Conservation (phyloP, 176 grass and related monocot species). For the Tillandsia leiboldiana region DNA sequence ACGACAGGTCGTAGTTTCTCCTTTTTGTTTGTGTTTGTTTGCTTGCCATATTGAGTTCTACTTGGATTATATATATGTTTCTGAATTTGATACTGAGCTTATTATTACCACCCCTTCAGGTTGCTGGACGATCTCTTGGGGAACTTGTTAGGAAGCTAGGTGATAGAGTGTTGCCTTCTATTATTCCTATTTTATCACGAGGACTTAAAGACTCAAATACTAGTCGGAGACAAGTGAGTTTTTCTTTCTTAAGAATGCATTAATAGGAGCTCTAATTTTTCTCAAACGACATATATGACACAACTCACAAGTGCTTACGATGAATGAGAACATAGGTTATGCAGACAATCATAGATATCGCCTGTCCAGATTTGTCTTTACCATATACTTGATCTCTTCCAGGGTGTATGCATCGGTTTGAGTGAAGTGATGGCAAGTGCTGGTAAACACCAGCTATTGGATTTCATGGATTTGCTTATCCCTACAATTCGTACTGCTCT, state of each 20-base stretch:
- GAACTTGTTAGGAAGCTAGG: conserved; percentile 98
- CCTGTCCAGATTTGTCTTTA: background rate
- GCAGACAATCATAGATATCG: background rate
- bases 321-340: background rate
- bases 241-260: conserved; percentile 16
- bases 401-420: conserved; percentile 99
- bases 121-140: conserved; percentile 89
- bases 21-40: conserved; percentile 12
- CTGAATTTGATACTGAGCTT: conserved; percentile 11
- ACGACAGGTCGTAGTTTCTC: conserved; percentile 50
- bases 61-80: background rate
- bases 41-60: background rate
- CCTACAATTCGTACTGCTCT: conserved; percentile 96
- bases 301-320: too few species aligned
- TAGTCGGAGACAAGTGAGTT: conserved; percentile 85
- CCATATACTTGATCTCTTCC: conserved; percentile 3
- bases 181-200: conserved; percentile 88
- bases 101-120: conserved; percentile 34
- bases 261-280: background rate
- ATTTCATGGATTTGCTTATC: conserved; percentile 90
- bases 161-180: conserved; percentile 89
- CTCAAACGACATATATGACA: too few species aligned
- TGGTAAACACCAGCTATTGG: conserved; percentile 83
- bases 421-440: conserved; percentile 97
- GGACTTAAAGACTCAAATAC: conserved; percentile 73